Evolutionary conservation across 75 land plant genomes (phyloP).

Genomic region (Pinus taeda): DNA sequence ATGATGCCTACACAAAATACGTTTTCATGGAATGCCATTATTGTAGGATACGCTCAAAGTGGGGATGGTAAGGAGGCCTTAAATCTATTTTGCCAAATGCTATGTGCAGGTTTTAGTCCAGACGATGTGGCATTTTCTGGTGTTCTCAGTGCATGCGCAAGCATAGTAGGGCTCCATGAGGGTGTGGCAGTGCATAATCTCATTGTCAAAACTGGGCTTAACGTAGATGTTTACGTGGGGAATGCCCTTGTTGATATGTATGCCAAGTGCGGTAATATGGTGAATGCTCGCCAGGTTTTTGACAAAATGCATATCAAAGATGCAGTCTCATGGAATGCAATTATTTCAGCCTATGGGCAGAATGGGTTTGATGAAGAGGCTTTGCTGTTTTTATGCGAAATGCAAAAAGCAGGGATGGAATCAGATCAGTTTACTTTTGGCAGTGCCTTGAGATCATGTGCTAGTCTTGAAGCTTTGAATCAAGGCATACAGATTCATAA

Average conservation of each 20-base stretch:
- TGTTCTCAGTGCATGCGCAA: constrained; percentile 20
- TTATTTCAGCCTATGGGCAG: constrained; percentile 29
- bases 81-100: constrained; percentile 16
- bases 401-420: constrained; percentile 20
- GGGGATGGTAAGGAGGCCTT: constrained; percentile 24
- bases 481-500: constrained; percentile 30
- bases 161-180: constrained; percentile 5
- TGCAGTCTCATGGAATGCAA: constrained; percentile 40
- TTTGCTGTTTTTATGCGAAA: constrained; percentile 16
- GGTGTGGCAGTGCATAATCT: constrained; percentile 19
- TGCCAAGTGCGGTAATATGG: constrained; percentile 23
- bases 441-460: constrained; percentile 28
- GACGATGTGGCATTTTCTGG: constrained; percentile 26
- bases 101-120: constrained; percentile 1
- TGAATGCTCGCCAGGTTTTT: background rate
- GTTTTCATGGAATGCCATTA: constrained; percentile 36
- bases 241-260: constrained; percentile 38
- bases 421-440: constrained; percentile 34
- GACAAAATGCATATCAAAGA: constrained; percentile 14
- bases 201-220: constrained; percentile 15
- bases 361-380: constrained; percentile 17
- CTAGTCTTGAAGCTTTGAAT: constrained; percentile 2
- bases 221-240: constrained; percentile 9
- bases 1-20: constrained; percentile 44
- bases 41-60: constrained; percentile 23